Evolutionary conservation across 805 yeast genomes (phyloP), one percentile per base, ranked within the genome.

Genomic region (Metschnikowia shivogae): DNA sequence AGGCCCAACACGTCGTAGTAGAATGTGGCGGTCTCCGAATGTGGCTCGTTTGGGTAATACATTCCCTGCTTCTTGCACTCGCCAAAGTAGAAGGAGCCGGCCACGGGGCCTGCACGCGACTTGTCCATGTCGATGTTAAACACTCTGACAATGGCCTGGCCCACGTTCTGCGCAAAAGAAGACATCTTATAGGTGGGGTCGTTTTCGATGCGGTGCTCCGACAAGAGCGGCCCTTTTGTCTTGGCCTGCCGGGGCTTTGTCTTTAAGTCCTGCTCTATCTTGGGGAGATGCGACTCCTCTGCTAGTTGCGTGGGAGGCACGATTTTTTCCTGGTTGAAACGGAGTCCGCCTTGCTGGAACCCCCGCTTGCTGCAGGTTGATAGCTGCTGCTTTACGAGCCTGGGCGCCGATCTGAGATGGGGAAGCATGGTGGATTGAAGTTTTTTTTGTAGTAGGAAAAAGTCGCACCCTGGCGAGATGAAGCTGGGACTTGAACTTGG

Each of bases 31-130:
- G 86, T 77, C 14, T 78, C 81, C 4, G 86, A 77, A 34, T 86
- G 68, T 32, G 80, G 82, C 59, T 84, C 90, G 47, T 83, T 74
- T n/a, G 84, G 86, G 52, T 77, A 84, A 63, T 79, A 86, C 56
- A 86, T 65, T 3, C 88, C 96, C 67, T 89, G 97, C 36, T 73
- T 78, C 63, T 89, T 89, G 68, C 97, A 89, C 64, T 86, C 82
- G 40, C 86, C 89, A 59, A 87, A 86, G 66, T 90, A 93, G 45
- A 77, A 74, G 3, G 90, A 84, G 7, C 97, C 98, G 5, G 96
- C 96, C 52, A 92, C 83, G 1, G 97, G 89, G 24, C 97, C 98
- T 0, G 97, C 86, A 60, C 98, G 78, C 32, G 90, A 78, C 52
- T 80, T 80, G 70, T 92, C 98, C 95, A 92, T 89, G 64, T 92